Conservation (phyloP, 1,284 basidiomycete genomes). For the Irpex sp. region DNA sequence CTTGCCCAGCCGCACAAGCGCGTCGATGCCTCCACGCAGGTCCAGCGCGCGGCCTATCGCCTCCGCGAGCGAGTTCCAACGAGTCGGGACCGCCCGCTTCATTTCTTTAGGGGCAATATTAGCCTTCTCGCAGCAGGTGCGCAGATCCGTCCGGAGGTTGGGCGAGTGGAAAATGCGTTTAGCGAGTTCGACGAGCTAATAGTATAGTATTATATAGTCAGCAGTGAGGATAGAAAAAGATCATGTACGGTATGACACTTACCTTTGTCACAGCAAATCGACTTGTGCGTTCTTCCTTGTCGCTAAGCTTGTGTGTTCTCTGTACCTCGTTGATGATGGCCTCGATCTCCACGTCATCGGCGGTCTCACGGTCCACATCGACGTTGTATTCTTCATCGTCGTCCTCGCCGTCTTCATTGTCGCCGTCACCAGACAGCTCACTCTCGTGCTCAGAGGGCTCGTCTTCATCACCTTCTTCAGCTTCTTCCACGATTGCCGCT, state of each 20-base stretch:
- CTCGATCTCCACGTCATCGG: neutral
- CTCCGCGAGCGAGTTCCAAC: conserved; percentile 21
- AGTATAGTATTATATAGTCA: neutral
- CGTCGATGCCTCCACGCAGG: conserved; percentile 10
- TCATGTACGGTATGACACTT: neutral
- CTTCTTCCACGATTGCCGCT: neutral
- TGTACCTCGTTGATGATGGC: neutral
- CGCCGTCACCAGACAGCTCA: neutral
- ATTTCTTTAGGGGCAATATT: conserved; percentile 9
- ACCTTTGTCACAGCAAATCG: conserved; percentile 6
- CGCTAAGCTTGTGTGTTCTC: neutral
- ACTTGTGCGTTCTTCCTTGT: neutral
- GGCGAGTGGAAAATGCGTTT: conserved; percentile 10
- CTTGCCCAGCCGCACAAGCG: conserved; percentile 5
- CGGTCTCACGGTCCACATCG: neutral
- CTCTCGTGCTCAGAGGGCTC: neutral
- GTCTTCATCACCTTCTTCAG: neutral
- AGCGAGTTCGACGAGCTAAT: conserved; percentile 5
- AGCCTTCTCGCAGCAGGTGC: neutral
- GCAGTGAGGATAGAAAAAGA: too few relatives aligned
- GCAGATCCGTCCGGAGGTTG: conserved; percentile 14
- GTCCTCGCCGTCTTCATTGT: neutral
- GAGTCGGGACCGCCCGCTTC: conserved; percentile 14
- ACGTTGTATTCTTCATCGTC: conserved; percentile 1
- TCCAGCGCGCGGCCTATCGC: conserved; percentile 15